Conservation (phyloP, 129 eudicot species). For the Tanacetum coccineum region DNA sequence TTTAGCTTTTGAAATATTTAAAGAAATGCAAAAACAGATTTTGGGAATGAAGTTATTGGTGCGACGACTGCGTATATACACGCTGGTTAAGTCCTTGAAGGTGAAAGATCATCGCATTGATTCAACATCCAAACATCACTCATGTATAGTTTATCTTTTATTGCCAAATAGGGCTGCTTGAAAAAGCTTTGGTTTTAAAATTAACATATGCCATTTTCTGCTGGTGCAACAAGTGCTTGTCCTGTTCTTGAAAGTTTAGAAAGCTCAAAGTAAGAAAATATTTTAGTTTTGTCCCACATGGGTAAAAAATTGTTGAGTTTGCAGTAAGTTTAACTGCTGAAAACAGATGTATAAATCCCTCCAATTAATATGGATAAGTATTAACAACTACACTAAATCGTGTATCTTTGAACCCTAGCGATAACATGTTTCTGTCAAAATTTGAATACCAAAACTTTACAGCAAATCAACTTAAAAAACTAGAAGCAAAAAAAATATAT, state of each 20-base stretch:
- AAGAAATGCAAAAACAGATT: slow-evolving; percentile 54
- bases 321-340: too few relatives aligned
- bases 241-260: slow-evolving; percentile 70
- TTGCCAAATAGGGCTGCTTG: slow-evolving; percentile 76
- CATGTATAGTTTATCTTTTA: slow-evolving; percentile 91
- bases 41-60: slow-evolving; percentile 72
- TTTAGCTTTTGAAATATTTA: slow-evolving; percentile 61
- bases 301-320: too few relatives aligned
- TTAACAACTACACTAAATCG: too few relatives aligned
- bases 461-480: background rate
- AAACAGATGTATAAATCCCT: too few relatives aligned
- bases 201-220: slow-evolving; percentile 71
- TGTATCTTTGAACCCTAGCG: too few relatives aligned
- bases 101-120: slow-evolving; percentile 46
- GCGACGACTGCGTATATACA: slow-evolving; percentile 90
- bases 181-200: slow-evolving; percentile 62
- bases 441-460: background rate
- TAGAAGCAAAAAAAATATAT: background rate
- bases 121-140: slow-evolving; percentile 76
- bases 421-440: too few relatives aligned
- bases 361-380: too few relatives aligned
- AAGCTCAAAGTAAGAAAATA: too few relatives aligned
- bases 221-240: slow-evolving; percentile 71
- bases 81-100: slow-evolving; percentile 76
- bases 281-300: too few relatives aligned